These are phyloP conservation scores for Suhomyces bokatorum DNA, from an alignment of 1,139 yeast species.

Conservation along the genomic window DNA sequence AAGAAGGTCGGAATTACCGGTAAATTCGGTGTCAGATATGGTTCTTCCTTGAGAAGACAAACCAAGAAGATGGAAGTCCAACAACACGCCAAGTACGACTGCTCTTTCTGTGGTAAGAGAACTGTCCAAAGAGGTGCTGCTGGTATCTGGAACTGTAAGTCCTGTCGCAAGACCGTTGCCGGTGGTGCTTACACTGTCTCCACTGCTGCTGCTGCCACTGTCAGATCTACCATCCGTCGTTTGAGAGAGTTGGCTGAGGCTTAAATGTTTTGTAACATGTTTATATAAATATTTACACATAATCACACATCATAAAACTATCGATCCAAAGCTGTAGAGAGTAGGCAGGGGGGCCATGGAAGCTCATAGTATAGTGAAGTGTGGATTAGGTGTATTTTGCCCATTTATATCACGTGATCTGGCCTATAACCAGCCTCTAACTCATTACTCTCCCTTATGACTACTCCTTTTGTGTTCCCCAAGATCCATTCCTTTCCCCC, in stretches of 20 bases:
- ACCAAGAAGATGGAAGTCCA: slow-evolving; percentile 99
- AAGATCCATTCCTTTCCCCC: slow-evolving; percentile 88
- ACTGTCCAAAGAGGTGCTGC: slow-evolving; percentile 96
- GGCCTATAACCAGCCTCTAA: not conserved
- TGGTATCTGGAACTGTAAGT: slow-evolving; percentile 98
- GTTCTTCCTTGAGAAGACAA: slow-evolving; percentile 99
- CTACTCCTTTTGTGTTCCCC: slow-evolving; percentile 49
- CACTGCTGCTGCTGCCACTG: slow-evolving; percentile 99
- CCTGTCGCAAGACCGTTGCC: slow-evolving; percentile 96
- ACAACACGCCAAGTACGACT: slow-evolving; percentile 98
- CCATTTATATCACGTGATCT: not conserved
- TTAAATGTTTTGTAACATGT: slow-evolving; percentile 42
- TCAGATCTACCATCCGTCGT: slow-evolving; percentile 99
- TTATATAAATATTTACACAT: slow-evolving; percentile 14
- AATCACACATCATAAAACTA: slow-evolving; percentile 12
- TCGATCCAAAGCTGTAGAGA: slow-evolving; percentile 3
- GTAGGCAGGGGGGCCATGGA: too few relatives aligned
- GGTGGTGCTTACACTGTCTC: slow-evolving; percentile 99
- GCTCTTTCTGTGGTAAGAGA: slow-evolving; percentile 99
- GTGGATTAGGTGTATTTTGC: too few relatives aligned
- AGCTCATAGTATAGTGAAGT: too few relatives aligned
- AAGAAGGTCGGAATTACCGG: slow-evolving; percentile 99
- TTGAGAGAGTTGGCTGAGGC: slow-evolving; percentile 99
- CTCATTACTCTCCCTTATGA: not conserved
- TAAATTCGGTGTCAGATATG: slow-evolving; percentile 99